These are phyloP conservation scores for Metschnikowia shivogae DNA, from an alignment of 805 yeast species.

Conservation along the genomic window DNA sequence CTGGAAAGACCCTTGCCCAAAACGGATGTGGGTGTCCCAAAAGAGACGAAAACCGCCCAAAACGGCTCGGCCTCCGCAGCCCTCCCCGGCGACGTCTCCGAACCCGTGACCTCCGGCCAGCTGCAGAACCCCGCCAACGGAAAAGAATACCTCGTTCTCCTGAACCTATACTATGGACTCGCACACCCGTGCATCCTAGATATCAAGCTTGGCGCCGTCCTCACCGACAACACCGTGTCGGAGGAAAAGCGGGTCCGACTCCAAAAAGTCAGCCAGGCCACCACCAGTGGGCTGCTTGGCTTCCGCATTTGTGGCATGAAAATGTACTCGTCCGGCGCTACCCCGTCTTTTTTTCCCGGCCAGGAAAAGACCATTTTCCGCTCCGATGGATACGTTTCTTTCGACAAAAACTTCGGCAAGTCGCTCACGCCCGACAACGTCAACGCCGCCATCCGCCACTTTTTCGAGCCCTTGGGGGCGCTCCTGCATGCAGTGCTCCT, in stretches of 20 bases:
- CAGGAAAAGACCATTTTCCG: constrained; percentile 17
- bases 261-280: constrained; percentile 54
- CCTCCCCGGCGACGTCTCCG: neutral
- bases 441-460: constrained; percentile 41
- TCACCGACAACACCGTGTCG: constrained; percentile 53
- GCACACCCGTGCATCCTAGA: constrained; percentile 71
- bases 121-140: neutral
- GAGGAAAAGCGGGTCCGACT: constrained; percentile 61
- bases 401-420: constrained; percentile 73
- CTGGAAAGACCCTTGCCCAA: neutral
- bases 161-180: constrained; percentile 63
- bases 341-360: constrained; percentile 14
- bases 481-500: constrained; percentile 31
- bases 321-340: constrained; percentile 25
- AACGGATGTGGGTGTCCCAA: neutral
- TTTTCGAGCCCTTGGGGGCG: constrained; percentile 35
- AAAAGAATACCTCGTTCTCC: constrained; percentile 56
- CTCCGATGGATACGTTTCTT: constrained; percentile 38
- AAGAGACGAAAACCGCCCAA: neutral
- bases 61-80: neutral
- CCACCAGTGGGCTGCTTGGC: constrained; percentile 77
- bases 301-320: constrained; percentile 90
- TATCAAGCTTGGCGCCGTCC: constrained; percentile 69
- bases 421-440: constrained; percentile 43
- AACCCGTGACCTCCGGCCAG: neutral